Base-by-base conservation (phyloP, 352 stramenopile species). In the Globisporangium sylvaticum region DNA sequence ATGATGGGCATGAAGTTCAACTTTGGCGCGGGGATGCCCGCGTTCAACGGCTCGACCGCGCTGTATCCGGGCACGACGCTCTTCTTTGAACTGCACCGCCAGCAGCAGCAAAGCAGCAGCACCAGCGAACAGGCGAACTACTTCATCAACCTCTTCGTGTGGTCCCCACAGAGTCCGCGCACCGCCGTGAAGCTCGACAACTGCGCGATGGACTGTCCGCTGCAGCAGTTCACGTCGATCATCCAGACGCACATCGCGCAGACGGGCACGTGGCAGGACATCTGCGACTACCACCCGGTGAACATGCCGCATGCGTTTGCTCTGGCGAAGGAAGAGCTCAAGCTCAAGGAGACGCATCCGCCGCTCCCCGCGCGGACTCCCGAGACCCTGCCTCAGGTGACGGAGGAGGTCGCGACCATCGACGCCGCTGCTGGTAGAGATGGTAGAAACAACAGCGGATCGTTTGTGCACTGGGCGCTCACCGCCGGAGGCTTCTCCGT, bases 1-100 rank as follows among this genome's bases (percentile, higher is more conserved):
- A 86, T 94, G 79, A 75, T 94, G 63, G 86, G 86, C 53, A 87
- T 88, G 80, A 85, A 87, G 37, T 92, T 89, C 64, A 77, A 94
- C 62, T 94, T 94, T 56, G 58, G 62, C 20, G 76, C 85, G 4
- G 77, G 75, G 2, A 66, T 88, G 12, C 73, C 80, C 18, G 65
- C 78, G 27, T 91, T 79, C 73, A 89, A 93, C 67, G 84, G 81
- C 39, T 88, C 83, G 0, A 90, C 85, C 29, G 69, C 84, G 37
- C 58, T 94, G 24, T 75, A 90, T 50, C 83, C 85, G 3, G 85
- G 77, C 1, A 90, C 85, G 52, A 91, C 85, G 65, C 66, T 94
- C 15, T 86, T 90, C 67, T 91, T 94, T 37, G 85, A 94, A 66
- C 72, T 94, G 8, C 79, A 90, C 61, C 78, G 79, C 32, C 69